These are phyloP conservation scores for Jacaranda copaia DNA, from an alignment of 257 asterid species.

Conservation along the genomic window DNA sequence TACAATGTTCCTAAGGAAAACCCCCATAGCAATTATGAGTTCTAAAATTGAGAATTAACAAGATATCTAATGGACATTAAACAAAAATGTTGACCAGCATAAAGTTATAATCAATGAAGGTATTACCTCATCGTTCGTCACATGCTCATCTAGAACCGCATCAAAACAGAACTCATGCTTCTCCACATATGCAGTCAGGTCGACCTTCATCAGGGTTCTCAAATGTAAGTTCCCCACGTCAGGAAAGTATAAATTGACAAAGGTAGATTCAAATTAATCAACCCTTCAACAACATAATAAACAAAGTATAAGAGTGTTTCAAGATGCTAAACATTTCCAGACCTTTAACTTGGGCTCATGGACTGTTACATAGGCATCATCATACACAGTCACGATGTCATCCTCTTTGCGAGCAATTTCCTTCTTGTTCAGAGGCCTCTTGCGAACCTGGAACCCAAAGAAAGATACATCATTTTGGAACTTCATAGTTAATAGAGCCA, in stretches of 20 bases:
- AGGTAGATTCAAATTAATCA: not conserved
- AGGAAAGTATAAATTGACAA: constrained; percentile 19
- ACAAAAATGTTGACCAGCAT: not conserved
- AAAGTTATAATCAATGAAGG: constrained; percentile 26
- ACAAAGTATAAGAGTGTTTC: constrained; percentile 4
- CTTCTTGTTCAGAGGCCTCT: constrained; percentile 97
- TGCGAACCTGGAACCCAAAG: constrained; percentile 74
- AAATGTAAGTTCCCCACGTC: constrained; percentile 44
- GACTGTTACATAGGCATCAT: constrained; percentile 77
- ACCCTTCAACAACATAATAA: constrained; percentile 22
- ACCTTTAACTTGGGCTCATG: constrained; percentile 98
- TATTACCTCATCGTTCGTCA: constrained; percentile 93
- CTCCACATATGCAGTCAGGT: constrained; percentile 97
- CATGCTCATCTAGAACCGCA: constrained; percentile 93
- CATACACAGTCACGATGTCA: constrained; percentile 81
- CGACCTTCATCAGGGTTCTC: constrained; percentile 67
- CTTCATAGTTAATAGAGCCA: constrained; percentile 25
- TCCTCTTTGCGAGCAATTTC: constrained; percentile 89
- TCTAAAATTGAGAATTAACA: not conserved
- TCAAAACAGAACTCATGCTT: constrained; percentile 97
- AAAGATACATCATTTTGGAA: constrained; percentile 28
- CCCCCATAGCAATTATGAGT: constrained; percentile 2
- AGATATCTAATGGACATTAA: constrained; percentile 16
- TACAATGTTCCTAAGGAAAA: constrained; percentile 21
- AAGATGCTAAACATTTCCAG: constrained; percentile 33